Base-by-base conservation (phyloP, 805 yeast species). In the Tanozyma kutaoensis region DNA sequence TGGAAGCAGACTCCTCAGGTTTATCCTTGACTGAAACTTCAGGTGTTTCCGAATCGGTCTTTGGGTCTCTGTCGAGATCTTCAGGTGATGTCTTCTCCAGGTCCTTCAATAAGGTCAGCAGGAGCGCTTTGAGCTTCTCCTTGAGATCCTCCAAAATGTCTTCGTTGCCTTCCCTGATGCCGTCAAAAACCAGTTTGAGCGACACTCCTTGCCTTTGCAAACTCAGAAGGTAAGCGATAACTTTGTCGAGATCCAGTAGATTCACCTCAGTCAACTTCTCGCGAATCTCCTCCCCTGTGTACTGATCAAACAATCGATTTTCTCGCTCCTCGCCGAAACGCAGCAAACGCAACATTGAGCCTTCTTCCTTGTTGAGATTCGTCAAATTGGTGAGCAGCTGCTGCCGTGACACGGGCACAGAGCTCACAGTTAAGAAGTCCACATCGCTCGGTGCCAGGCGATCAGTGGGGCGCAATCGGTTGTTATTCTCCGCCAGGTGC, bases 281-380 rank as follows among this genome's bases (percentile, higher is more conserved):
- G 10, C 65, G 42, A 26, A 59, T 52, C 15, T 57, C 60, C 30
- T 59, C 64, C 4, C 65, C 65, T 1, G 55, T 42, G 12, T 48
- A 30, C 3, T 37, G 34, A 3, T 31, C 32, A 18, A 43, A 38
- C 6, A n/a, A n/a, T n/a, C n/a, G n/a, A n/a, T n/a, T n/a, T n/a
- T n/a, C n/a, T n/a, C n/a, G n/a, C n/a, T n/a, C n/a, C n/a, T n/a
- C n/a, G n/a, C n/a, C n/a, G 20, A 18, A 10, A 8, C 20, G 20
- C 38, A 45, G 42, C 22, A 58, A 38, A 38, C 52, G 60, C 47
- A 58, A 44, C 6, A 52, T 46, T 10, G 58, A 50, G 5, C 66
- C 68, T 42, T 62, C 67, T 31, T 57, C 56, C 29, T 49, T 48
- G 29, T 59, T 56, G 28, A 58, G 38, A 8, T 44, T 43, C 19